phyloP scores from a whole-genome alignment of 2,329 filamentous ascomycete genomes.

The Cadophora luteo-olivacea region DNA sequence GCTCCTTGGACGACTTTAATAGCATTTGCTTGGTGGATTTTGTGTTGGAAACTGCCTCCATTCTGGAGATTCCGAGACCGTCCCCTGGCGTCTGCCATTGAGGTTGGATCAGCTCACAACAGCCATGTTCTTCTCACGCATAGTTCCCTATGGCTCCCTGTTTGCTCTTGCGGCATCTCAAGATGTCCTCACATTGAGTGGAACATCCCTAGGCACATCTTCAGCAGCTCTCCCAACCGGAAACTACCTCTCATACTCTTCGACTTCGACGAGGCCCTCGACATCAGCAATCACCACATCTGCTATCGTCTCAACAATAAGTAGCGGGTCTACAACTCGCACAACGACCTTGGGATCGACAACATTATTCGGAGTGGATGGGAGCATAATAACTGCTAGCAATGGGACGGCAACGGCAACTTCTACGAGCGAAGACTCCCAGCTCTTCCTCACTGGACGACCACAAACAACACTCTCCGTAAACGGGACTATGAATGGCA shows the following conservation, averaged over 20 bases:
- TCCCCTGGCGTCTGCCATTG: not conserved
- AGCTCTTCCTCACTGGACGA: conserved; percentile 47
- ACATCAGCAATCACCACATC: conserved; percentile 39
- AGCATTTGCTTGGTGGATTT: not conserved
- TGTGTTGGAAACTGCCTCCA: not conserved
- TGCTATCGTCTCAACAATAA: conserved; percentile 38
- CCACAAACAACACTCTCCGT: conserved; percentile 44
- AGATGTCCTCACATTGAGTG: conserved; percentile 22
- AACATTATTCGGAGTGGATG: conserved; percentile 38
- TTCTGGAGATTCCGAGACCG: not conserved
- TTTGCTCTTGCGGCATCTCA: conserved; percentile 41
- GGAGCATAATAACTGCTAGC: conserved; percentile 26
- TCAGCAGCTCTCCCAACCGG: conserved; percentile 46
- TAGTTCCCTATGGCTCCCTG: conserved; percentile 42
- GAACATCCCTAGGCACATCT: conserved; percentile 28
- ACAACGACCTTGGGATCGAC: conserved; percentile 40
- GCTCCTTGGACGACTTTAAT: not conserved
- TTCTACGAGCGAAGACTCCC: conserved; percentile 45
- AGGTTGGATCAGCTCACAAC: not conserved
- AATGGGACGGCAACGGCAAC: conserved; percentile 41
- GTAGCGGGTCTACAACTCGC: conserved; percentile 34
- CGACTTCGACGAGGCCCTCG: conserved; percentile 43
- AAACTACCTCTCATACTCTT: conserved; percentile 46
- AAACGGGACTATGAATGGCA: conserved; percentile 56
- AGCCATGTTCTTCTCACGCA: conserved; percentile 36